Evolutionary conservation across 148 eudicot genomes (phyloP), one percentile per base, ranked within the genome.

Genomic region (Amaranthus cruentus): DNA sequence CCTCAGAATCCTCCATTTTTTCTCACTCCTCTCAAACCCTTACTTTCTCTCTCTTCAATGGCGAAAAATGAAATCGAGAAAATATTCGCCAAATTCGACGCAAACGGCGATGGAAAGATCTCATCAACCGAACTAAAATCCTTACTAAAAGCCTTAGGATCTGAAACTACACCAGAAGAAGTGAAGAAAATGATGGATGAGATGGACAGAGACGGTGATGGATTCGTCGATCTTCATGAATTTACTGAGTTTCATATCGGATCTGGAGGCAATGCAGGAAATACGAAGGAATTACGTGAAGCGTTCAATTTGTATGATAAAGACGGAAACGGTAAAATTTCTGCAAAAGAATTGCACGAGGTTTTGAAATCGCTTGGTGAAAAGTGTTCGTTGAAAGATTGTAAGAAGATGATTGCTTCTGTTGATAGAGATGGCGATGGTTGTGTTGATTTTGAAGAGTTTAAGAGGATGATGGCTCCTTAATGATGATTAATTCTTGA

Each of bases 401-500:
- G 96, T 56, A 42, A 69, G n/a, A 75, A 72, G 67, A 92, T 92
- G 97, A 90, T 92, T 66, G 10, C 59, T 3, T 78, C 85, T 5
- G 90, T 92, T 14, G 97, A 90, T 48, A 79, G 69, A 0, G 91
- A 92, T 9, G 96, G 96, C n/a, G 96, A 92, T 54, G 96, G 97
- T 0, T 75, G 74, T 48, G 97, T 92, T 47, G 77, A 84, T 75
- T 92, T 92, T 47, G 93, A 85, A 52, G 97, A 92, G 85, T 92
- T 92, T 51, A 85, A 86, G 90, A 88, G 84, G 90, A 92, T 92
- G 97, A 92, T 92, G 92, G 73, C 75, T 63, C 57, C 47, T 6
- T 76, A 66, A 73, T 68, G 57, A 0, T 11, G 2, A 2, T 52
- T 6, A 5, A 28, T 28, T 46, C 51, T 14, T 1, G 28, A 65